phyloP scores from a whole-genome alignment of 2,329 filamentous ascomycete species.

The Stemphylium beticola region DNA sequence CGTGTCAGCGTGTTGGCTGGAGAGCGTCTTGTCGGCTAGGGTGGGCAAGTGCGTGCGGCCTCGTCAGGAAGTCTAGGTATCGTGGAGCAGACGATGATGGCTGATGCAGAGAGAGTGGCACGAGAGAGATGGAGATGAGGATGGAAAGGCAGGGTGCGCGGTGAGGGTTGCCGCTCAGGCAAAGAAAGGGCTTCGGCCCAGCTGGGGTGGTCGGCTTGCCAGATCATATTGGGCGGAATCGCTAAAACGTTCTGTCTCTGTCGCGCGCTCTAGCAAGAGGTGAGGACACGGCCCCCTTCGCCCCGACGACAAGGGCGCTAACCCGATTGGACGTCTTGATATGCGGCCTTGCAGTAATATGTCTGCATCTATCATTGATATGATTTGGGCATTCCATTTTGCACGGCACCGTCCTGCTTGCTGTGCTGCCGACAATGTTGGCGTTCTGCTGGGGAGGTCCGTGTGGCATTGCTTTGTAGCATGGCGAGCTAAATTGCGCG shows the following conservation, averaged over 20 bases:
- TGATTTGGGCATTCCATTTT: not conserved
- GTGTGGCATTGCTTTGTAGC: constrained; percentile 11
- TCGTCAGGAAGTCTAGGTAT: constrained; percentile 7
- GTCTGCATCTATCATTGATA: not conserved
- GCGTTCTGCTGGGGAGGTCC: constrained; percentile 7
- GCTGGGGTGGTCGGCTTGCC: constrained; percentile 16
- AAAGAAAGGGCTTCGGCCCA: constrained; percentile 19
- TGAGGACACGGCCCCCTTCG: constrained; percentile 11
- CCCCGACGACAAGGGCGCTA: constrained; percentile 4
- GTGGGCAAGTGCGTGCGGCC: not conserved
- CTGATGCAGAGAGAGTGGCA: constrained; percentile 1
- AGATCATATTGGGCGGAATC: constrained; percentile 18
- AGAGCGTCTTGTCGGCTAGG: constrained; percentile 6
- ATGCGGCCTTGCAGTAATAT: not conserved
- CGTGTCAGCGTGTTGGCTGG: constrained; percentile 15
- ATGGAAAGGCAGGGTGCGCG: constrained; percentile 9
- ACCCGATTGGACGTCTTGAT: not conserved
- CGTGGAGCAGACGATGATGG: constrained; percentile 9
- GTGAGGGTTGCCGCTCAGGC: constrained; percentile 11
- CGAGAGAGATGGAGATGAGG: constrained; percentile 2
- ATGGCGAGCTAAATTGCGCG: constrained; percentile 17
- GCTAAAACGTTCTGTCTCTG: constrained; percentile 17
- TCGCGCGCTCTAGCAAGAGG: constrained; percentile 13
- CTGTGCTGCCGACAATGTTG: not conserved
- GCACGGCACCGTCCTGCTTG: not conserved